These are phyloP conservation scores for Kwoniella sp. DNA, from an alignment of 768 basidiomycete species.

Conservation along the genomic window DNA sequence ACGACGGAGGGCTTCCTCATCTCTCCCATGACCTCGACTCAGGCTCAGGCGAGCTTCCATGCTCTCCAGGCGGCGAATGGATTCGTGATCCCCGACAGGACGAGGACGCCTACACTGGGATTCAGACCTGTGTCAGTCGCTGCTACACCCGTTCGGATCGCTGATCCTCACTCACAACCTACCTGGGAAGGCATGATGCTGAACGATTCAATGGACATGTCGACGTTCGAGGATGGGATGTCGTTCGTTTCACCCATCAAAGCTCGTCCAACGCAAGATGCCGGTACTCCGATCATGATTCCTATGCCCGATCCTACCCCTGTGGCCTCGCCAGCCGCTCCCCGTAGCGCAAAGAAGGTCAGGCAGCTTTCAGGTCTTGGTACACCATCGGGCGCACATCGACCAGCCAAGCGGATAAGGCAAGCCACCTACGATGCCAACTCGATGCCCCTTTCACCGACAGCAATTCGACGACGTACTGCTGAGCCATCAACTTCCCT, in stretches of 20 bases:
- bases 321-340: conserved; percentile 19
- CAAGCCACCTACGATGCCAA: conserved; percentile 37
- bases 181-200: conserved; percentile 27
- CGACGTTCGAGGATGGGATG: conserved; percentile 16
- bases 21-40: conserved; percentile 26
- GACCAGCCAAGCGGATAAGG: conserved; percentile 30
- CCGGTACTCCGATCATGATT: conserved; percentile 11
- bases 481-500: conserved; percentile 20
- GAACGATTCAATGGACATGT: conserved; percentile 6
- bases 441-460: conserved; percentile 28
- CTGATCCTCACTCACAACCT: conserved; percentile 17
- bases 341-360: conserved; percentile 24
- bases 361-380: conserved; percentile 24
- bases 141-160: conserved; percentile 24
- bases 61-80: conserved; percentile 9
- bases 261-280: conserved; percentile 3
- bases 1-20: conserved; percentile 28
- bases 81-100: conserved; percentile 5
- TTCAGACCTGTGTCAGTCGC: conserved; percentile 24
- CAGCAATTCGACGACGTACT: conserved; percentile 9
- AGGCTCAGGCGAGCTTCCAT: conserved; percentile 7
- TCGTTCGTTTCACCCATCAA: conserved; percentile 24
- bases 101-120: conserved; percentile 21
- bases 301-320: conserved; percentile 19
- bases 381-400: conserved; percentile 31